A percentile compares a stretch with the other conserved stretches of the same genome.
Conservation (phyloP, 2,329 filamentous ascomycete genomes). For the Basipetospora sp. region DNA sequence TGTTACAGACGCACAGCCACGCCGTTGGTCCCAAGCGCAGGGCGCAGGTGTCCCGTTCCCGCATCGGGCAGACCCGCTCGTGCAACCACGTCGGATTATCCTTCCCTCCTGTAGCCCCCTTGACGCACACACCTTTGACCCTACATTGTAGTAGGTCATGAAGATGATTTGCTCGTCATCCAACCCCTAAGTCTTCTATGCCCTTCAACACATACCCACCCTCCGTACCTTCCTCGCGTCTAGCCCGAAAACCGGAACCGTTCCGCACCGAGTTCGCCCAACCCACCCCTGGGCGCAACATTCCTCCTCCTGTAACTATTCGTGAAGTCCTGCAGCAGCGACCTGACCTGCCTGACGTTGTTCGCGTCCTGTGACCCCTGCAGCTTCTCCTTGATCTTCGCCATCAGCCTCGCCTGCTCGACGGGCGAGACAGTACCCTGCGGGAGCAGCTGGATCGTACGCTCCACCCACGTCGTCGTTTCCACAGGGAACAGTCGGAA, state of each 20-base stretch:
- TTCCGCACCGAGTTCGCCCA: slow-evolving; percentile 73
- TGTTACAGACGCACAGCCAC: no score
- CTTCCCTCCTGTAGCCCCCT: no score
- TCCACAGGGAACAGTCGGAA: slow-evolving; percentile 75
- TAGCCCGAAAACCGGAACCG: slow-evolving; percentile 62
- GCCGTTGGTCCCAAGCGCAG: no score
- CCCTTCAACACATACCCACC: no score
- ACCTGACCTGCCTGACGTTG: slow-evolving; percentile 60
- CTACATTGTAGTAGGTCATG: no score
- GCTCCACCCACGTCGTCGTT: slow-evolving; percentile 68
- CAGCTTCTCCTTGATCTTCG: slow-evolving; percentile 66
- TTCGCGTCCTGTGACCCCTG: slow-evolving; percentile 41
- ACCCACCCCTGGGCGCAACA: slow-evolving; percentile 81
- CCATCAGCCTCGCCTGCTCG: slow-evolving; percentile 69
- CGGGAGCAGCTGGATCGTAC: slow-evolving; percentile 72
- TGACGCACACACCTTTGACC: no score
- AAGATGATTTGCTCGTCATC: no score
- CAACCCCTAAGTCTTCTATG: no score
- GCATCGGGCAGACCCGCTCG: no score
- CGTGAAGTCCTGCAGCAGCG: slow-evolving; percentile 87
- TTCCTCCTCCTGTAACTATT: slow-evolving; percentile 86
- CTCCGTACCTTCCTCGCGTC: background rate
- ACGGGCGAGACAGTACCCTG: slow-evolving; percentile 62
- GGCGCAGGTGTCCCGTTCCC: no score
- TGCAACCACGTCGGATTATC: no score